phyloP scores from a whole-genome alignment of 768 basidiomycete species.

The Sporobolomyces roseus region DNA sequence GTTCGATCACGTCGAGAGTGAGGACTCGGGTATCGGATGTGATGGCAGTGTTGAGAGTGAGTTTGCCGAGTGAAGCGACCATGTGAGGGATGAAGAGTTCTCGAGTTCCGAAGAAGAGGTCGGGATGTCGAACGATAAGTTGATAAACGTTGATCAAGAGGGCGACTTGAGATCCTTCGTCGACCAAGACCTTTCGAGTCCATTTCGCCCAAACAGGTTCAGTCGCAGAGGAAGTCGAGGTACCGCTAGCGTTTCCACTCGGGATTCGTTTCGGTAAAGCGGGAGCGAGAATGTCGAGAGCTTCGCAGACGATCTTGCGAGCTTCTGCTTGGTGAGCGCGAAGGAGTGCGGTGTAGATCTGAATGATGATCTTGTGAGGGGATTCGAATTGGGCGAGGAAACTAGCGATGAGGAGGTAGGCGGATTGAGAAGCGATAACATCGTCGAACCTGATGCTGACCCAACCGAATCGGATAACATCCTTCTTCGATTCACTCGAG shows the following conservation, averaged over 20 bases:
- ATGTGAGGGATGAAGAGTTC: slow-evolving; percentile 90
- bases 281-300: slow-evolving; percentile 78
- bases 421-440: slow-evolving; percentile 84
- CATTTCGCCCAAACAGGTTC: slow-evolving; percentile 71
- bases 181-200: slow-evolving; percentile 76
- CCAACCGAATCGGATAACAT: slow-evolving; percentile 92
- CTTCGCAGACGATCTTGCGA: slow-evolving; percentile 72
- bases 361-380: slow-evolving; percentile 82
- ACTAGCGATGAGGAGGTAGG: slow-evolving; percentile 75
- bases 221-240: slow-evolving; percentile 42
- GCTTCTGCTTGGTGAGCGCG: slow-evolving; percentile 75
- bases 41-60: slow-evolving; percentile 69
- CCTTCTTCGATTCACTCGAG: slow-evolving; percentile 66
- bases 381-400: slow-evolving; percentile 87
- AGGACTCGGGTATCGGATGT: slow-evolving; percentile 76
- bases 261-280: slow-evolving; percentile 64
- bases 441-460: slow-evolving; percentile 75
- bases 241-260: slow-evolving; percentile 51
- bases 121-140: slow-evolving; percentile 82
- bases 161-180: slow-evolving; percentile 68
- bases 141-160: slow-evolving; percentile 79
- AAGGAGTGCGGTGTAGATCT: slow-evolving; percentile 85
- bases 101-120: slow-evolving; percentile 87
- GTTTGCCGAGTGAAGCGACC: slow-evolving; percentile 78
- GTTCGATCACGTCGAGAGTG: slow-evolving; percentile 83